phyloP scores from a whole-genome alignment of 2,329 filamentous ascomycete species.

The Claviceps digitariae region DNA sequence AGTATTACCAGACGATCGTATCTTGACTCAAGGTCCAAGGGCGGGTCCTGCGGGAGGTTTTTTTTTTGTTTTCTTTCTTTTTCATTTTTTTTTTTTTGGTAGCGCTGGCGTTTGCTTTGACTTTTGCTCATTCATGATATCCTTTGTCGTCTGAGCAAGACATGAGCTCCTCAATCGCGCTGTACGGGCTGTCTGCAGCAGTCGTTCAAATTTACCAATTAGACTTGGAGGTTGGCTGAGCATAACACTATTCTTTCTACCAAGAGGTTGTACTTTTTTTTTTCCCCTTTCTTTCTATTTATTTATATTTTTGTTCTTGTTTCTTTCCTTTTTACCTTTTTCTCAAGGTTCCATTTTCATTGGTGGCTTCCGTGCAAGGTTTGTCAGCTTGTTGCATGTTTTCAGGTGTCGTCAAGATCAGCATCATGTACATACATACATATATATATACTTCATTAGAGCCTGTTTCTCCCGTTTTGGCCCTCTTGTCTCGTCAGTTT shows the following conservation, averaged over 20 bases:
- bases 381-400: no score
- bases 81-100: neutral
- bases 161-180: neutral
- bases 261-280: neutral
- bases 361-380: neutral
- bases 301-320: neutral
- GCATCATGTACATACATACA: no score
- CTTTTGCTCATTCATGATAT: neutral
- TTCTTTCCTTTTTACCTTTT: neutral
- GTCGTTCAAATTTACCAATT: neutral
- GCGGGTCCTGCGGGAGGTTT: neutral
- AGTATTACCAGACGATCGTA: neutral
- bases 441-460: no score
- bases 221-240: neutral
- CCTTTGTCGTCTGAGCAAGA: neutral
- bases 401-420: no score
- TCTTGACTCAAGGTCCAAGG: neutral
- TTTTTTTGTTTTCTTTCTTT: neutral
- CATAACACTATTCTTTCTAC: neutral
- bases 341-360: neutral
- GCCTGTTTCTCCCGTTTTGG: no score
- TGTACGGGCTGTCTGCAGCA: neutral
- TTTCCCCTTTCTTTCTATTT: neutral
- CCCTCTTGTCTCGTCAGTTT: no score
- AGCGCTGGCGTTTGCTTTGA: constrained; percentile 2